These are phyloP conservation scores for Candida andamanensis DNA, from an alignment of 805 yeast genomes.

Conservation along the genomic window DNA sequence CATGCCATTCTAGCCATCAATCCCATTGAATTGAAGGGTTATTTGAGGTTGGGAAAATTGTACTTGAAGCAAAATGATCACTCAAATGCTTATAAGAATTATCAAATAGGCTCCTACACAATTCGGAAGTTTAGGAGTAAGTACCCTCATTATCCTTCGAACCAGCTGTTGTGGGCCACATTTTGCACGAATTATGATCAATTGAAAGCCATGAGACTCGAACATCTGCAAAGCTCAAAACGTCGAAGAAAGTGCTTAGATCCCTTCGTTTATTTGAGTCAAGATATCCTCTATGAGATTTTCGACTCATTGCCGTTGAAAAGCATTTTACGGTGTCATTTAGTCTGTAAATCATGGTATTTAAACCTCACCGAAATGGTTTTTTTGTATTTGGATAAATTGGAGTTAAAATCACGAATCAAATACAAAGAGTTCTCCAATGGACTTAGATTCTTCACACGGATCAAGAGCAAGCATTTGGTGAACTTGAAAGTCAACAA, in stretches of 20 bases:
- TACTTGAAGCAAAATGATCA: constrained; percentile 18
- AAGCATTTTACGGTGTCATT: constrained; percentile 22
- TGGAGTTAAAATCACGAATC: constrained; percentile 19
- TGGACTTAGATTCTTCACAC: constrained; percentile 25
- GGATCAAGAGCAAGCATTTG: constrained; percentile 13
- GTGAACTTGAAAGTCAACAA: constrained; percentile 16
- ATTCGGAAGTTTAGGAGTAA: constrained; percentile 29
- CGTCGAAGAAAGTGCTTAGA: constrained; percentile 15
- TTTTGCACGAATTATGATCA: constrained; percentile 23
- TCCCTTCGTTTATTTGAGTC: constrained; percentile 23
- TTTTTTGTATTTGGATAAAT: constrained; percentile 17
- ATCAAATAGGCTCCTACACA: constrained; percentile 33
- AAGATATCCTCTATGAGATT: constrained; percentile 25
- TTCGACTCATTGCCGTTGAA: constrained; percentile 19
- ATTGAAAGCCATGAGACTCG: constrained; percentile 11
- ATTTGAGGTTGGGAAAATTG: constrained; percentile 40
- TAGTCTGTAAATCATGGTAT: constrained; percentile 34
- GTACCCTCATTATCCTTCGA: constrained; percentile 13
- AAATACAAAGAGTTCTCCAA: constrained; percentile 22
- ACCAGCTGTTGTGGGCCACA: constrained; percentile 17
- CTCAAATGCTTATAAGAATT: constrained; percentile 30
- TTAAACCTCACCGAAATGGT: constrained; percentile 20
- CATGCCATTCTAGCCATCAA: constrained; percentile 27
- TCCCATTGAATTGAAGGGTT: constrained; percentile 47
- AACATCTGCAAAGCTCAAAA: constrained; percentile 4